These are phyloP conservation scores for Saccharomycopsis amapae DNA, from an alignment of 805 yeast species.

Conservation along the genomic window DNA sequence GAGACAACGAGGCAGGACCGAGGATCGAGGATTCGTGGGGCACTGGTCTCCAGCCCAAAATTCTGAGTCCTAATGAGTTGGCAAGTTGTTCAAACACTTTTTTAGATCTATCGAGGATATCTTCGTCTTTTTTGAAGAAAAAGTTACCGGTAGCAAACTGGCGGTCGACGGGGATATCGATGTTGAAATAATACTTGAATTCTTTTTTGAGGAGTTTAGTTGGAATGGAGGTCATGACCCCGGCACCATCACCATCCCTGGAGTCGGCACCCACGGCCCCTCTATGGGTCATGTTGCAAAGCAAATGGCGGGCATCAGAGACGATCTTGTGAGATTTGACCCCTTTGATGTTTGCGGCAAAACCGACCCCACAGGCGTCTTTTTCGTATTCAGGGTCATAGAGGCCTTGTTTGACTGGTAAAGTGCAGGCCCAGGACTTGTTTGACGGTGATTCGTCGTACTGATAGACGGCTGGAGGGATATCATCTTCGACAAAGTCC, in stretches of 20 bases:
- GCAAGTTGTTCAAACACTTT: conserved; percentile 80
- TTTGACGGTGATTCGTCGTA: conserved; percentile 75
- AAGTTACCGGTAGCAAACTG: conserved; percentile 94
- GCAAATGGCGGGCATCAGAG: conserved; percentile 77
- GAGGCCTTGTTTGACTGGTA: conserved; percentile 82
- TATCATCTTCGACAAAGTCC: conserved; percentile 17
- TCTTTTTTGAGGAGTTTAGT: conserved; percentile 83
- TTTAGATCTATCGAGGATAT: conserved; percentile 61
- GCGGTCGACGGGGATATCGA: conserved; percentile 67
- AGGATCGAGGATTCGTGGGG: conserved; percentile 91
- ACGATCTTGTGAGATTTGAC: conserved; percentile 82
- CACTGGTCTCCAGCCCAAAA: conserved; percentile 90
- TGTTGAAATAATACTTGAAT: conserved; percentile 61
- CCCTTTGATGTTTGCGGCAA: conserved; percentile 92
- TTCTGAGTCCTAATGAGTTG: conserved; percentile 62
- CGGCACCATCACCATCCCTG: conserved; percentile 98
- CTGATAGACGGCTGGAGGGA: conserved; percentile 35
- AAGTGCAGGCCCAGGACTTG: conserved; percentile 85
- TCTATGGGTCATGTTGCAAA: conserved; percentile 97
- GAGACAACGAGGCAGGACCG: conserved; percentile 89
- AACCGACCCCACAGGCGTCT: conserved; percentile 99
- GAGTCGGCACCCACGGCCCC: conserved; percentile 97
- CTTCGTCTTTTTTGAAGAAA: conserved; percentile 80
- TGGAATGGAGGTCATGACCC: conserved; percentile 88
- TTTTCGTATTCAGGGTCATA: conserved; percentile 91